These are phyloP conservation scores for Fusarium humuli DNA, from an alignment of 2,329 filamentous ascomycete genomes.

Conservation along the genomic window DNA sequence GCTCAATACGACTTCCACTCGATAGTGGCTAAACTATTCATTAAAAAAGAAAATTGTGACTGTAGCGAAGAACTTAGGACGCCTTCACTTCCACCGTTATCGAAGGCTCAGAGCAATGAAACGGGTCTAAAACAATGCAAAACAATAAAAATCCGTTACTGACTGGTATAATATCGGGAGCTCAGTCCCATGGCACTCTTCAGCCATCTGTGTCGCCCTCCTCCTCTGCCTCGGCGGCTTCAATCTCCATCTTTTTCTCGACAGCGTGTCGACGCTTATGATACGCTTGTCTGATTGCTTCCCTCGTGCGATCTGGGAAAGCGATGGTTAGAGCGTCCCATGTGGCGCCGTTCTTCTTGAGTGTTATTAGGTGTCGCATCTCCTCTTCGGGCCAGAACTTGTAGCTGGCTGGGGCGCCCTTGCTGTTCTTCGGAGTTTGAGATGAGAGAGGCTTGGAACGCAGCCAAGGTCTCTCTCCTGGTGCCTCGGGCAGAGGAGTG, in stretches of 20 bases:
- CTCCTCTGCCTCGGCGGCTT: not conserved
- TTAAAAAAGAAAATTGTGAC: not conserved
- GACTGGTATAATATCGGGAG: not conserved
- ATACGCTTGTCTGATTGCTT: conserved; percentile 16
- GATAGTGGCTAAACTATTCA: not conserved
- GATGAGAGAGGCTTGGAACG: no score
- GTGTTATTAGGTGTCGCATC: conserved; percentile 3
- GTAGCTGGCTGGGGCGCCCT: not conserved
- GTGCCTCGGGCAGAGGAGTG: conserved; percentile 7
- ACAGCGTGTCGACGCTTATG: conserved; percentile 12
- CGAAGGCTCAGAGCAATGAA: not conserved
- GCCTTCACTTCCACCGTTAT: no score
- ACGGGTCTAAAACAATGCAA: not conserved
- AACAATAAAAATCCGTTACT: not conserved
- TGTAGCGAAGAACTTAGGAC: not conserved
- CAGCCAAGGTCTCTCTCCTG: conserved; percentile 7
- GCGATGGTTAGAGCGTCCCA: not conserved
- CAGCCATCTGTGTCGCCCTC: not conserved
- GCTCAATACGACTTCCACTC: not conserved
- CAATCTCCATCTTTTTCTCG: conserved; percentile 2
- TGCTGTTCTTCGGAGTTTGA: not conserved
- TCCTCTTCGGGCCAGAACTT: conserved; percentile 20
- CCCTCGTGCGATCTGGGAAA: conserved; percentile 5
- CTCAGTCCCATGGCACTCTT: not conserved
- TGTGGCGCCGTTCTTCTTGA: not conserved